Percentiles rank a stretch among this genome's conserved stretches.
Conservation (phyloP, 1,284 basidiomycete species). For the Fomitopsis pinicola region DNA sequence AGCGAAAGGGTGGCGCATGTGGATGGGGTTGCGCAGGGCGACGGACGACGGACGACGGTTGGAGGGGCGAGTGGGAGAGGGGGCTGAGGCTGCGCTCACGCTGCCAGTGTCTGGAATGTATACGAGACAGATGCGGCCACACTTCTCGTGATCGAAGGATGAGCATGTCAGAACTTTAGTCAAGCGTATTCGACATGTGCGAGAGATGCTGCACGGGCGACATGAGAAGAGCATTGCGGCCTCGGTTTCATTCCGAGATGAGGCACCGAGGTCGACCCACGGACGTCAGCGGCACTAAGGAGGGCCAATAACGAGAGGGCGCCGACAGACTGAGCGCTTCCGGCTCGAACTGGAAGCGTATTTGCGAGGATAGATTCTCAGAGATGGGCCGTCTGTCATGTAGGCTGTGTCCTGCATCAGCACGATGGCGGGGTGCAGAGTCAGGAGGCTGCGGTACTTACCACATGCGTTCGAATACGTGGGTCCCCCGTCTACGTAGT, state of each 20-base stretch:
- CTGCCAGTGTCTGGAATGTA: not conserved
- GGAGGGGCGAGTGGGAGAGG: not conserved
- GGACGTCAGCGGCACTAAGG: not conserved
- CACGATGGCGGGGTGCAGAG: too few relatives aligned
- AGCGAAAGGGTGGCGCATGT: slow-evolving; percentile 19
- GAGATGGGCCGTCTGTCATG: too few relatives aligned
- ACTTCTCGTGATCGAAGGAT: not conserved
- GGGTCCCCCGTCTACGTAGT: too few relatives aligned
- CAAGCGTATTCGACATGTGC: not conserved
- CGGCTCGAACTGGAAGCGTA: too few relatives aligned
- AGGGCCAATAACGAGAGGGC: not conserved
- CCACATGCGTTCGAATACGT: too few relatives aligned
- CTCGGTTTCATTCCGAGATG: not conserved
- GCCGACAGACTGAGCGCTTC: too few relatives aligned
- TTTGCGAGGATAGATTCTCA: too few relatives aligned
- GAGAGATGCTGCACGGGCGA: not conserved
- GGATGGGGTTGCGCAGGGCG: not conserved
- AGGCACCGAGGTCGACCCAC: not conserved
- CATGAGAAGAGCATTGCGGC: not conserved
- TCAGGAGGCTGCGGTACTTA: too few relatives aligned
- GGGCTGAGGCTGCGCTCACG: not conserved
- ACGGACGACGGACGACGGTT: not conserved
- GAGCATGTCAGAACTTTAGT: not conserved
- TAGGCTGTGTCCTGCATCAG: too few relatives aligned
- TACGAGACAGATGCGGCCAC: not conserved